Evolutionary conservation across 257 asterid species (phyloP).

Genomic region (Penstemon newberryi): DNA sequence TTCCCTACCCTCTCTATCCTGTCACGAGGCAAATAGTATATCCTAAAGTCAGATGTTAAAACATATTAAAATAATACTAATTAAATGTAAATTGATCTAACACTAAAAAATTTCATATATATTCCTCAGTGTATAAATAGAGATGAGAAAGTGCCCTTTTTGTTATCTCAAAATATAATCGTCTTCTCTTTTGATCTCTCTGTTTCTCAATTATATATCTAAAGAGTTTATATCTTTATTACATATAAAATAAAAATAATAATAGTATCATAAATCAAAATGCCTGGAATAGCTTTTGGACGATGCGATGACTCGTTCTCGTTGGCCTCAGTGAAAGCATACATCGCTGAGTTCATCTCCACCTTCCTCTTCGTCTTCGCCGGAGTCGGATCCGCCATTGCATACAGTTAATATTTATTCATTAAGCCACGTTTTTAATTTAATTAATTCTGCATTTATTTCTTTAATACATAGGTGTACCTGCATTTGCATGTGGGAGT

Average conservation of each 20-base stretch:
- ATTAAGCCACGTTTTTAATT: no score
- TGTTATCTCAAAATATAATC: slow-evolving; percentile 7
- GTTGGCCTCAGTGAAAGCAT: slow-evolving; percentile 41
- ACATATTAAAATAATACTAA: no score
- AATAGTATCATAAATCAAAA: background rate
- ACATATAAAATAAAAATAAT: background rate
- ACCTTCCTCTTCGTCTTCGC: slow-evolving; percentile 62
- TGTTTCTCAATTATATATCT: background rate
- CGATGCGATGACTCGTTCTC: slow-evolving; percentile 50
- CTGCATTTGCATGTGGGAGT: no score
- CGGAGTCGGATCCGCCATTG: slow-evolving; percentile 62
- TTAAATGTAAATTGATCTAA: no score
- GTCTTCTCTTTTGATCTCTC: background rate
- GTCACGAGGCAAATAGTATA: no score
- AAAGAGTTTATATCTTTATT: background rate
- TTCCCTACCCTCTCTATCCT: no score
- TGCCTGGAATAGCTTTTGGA: slow-evolving; percentile 56
- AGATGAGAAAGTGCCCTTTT: background rate
- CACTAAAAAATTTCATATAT: no score
- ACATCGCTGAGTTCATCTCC: slow-evolving; percentile 59
- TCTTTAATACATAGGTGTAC: no score
- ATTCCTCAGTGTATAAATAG: slow-evolving; percentile 32
- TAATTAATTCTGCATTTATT: no score
- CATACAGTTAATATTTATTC: slow-evolving; percentile 37
- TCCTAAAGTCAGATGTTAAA: no score